phyloP scores from a whole-genome alignment of 1,139 yeast genomes.

The Sugiyamaella paludigena region DNA sequence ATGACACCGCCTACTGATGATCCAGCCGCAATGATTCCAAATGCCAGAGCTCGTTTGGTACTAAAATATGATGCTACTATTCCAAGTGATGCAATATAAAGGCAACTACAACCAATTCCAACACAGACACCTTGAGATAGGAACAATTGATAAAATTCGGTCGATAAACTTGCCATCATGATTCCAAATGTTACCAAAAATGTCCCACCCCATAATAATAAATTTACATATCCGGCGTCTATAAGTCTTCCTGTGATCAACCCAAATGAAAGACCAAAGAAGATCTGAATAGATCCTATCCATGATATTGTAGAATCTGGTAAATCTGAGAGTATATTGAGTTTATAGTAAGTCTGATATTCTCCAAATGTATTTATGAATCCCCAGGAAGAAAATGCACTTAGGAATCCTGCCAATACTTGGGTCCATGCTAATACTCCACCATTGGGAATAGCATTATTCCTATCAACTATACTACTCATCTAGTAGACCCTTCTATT shows the following conservation, averaged over 20 bases:
- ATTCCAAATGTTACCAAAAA: conserved; percentile 42
- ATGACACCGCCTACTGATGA: conserved; percentile 48
- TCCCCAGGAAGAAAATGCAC: conserved; percentile 55
- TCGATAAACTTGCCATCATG: conserved; percentile 52
- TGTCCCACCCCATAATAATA: conserved; percentile 45
- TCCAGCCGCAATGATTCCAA: conserved; percentile 57
- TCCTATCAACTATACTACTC: not conserved
- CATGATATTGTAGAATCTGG: conserved; percentile 33
- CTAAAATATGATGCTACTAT: conserved; percentile 49
- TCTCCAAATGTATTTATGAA: conserved; percentile 59
- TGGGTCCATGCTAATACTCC: conserved; percentile 36
- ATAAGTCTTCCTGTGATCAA: conserved; percentile 40
- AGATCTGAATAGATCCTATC: conserved; percentile 31
- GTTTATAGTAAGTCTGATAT: conserved; percentile 55
- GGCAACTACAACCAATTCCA: conserved; percentile 47
- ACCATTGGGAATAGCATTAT: conserved; percentile 30
- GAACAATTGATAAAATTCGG: conserved; percentile 52
- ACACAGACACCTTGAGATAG: conserved; percentile 54
- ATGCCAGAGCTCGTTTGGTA: conserved; percentile 52
- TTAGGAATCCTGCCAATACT: conserved; percentile 42
- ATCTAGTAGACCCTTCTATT: too few species aligned
- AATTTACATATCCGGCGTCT: conserved; percentile 40
- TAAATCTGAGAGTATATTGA: conserved; percentile 44
- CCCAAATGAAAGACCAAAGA: conserved; percentile 50
- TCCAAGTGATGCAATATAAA: conserved; percentile 41